Base-by-base conservation (phyloP, 164 flowering plant genomes). In the Vitis cinerea region DNA sequence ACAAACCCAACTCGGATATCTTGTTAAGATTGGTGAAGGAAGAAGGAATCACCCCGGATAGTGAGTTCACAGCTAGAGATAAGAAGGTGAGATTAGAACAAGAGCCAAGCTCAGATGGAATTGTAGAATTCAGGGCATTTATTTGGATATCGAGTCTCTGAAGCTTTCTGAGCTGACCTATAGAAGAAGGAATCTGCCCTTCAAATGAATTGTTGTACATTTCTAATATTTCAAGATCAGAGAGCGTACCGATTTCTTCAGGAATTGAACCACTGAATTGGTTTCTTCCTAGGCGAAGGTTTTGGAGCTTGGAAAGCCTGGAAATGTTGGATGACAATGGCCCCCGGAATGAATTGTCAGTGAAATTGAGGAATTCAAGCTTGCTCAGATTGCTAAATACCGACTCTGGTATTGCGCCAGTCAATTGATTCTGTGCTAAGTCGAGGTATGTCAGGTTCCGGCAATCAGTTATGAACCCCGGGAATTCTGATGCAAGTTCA, bases 101-200 rank as follows among this genome's bases (percentile, higher is more conserved):
- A 9, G 57, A 16, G 19, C 91, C 87, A 56, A 87, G 82, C 81
- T 82, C 86, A 54, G 81, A 62, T 63, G 91, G 89, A 64, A 87
- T 79, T 9, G 82, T 53, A 5, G 85, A 83, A 59, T 86, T 83
- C 57, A 86, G 72, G 8, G 10, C 0, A 63, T 84, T 86, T 9
- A 0, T 37, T 0, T 68, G 29, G 10, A 86, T 84, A 75, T 81
- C 80, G n/a, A 86, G 82, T 1, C 0, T 5, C 53, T 68, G 17
- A 19, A 86, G 88, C 23, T 68, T 63, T 56, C 15, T 70, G 51
- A 86, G 84, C 30, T 81, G 75, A 49, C 90, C 88, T 47, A 86
- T 23, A 4, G 87, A 76, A 63, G 80, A 64, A 9, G 90, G 87
- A 56, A 86, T 79, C 6, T 44, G 14, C 19, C 90, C 90, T 65